Percentiles rank a stretch among this genome's conserved stretches.
Evolutionary conservation across 1,284 basidiomycete genomes (phyloP).

Genomic region (Tilletia caries): DNA sequence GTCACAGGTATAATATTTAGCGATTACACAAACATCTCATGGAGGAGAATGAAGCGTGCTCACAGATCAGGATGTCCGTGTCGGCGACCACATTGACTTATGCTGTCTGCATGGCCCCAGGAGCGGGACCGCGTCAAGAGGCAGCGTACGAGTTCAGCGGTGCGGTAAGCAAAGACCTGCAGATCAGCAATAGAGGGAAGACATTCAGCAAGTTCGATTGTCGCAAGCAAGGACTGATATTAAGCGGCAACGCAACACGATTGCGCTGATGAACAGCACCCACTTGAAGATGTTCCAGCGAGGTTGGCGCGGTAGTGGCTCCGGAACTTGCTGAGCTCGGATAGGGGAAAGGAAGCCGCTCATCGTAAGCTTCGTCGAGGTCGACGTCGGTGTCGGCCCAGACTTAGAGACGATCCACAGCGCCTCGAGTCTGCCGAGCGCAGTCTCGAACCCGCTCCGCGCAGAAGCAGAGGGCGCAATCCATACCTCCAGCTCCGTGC

Average conservation of each 20-base stretch:
- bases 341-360: conserved; percentile 11
- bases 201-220: too few relatives aligned
- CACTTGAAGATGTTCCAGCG: conserved; percentile 21
- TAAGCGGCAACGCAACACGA: conserved; percentile 11
- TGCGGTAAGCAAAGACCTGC: conserved; percentile 19
- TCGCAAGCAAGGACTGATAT: too few relatives aligned
- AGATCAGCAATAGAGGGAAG: background rate
- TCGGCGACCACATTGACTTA: conserved; percentile 18
- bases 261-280: conserved; percentile 19
- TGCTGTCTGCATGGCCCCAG: conserved; percentile 20
- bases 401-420: background rate
- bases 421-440: background rate
- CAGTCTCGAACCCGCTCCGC: background rate
- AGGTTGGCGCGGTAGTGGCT: conserved; percentile 4
- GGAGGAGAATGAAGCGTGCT: background rate
- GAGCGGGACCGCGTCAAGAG: conserved; percentile 19
- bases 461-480: conserved; percentile 53
- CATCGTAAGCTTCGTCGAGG: background rate
- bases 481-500: conserved; percentile 75
- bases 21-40: background rate
- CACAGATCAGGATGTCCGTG: conserved; percentile 20
- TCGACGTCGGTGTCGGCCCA: too few relatives aligned
- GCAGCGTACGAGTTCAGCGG: conserved; percentile 3
- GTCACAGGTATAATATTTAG: background rate
- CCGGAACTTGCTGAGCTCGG: conserved; percentile 14